Evolutionary conservation across 768 basidiomycete genomes (phyloP), one percentile per base, ranked within the genome.

Genomic region (Cystobasidium tubakii): DNA sequence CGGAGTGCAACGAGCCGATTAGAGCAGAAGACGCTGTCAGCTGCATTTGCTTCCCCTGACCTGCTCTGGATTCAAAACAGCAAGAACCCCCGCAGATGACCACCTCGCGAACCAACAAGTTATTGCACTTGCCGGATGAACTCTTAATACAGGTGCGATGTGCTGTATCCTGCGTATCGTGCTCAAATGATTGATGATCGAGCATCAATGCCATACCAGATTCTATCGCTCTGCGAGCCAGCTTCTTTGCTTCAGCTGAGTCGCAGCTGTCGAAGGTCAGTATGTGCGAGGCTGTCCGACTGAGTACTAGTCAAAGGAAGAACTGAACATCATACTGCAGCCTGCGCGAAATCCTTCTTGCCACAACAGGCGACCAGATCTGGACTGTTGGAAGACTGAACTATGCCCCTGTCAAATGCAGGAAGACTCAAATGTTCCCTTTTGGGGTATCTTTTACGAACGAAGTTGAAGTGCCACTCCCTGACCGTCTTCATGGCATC

Each of bases 341-440:
- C 21, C n/a, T 50, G 7, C 46, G 46, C 46, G 46, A 50, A 3
- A 50, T 50, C n/a, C 46, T 50, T 50, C 46, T 50, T n/a, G 46
- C 46, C 46, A 50, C 46, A 50, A 17, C 46, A 3, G 46, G 46
- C 46, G 10, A 21, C 9, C 46, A 65, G 6, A 43, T 65, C 7
- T 65, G 63, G 63, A 27, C 33, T 27, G 23, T n/a, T 17, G 29
- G 33, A 33, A 33, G 63, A 65, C 42, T 44, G n/a, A 27, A 12
- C 9, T 34, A 39, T 27, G 33, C 66, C 3, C 66, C 66, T 25
- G 53, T 67, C 31, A 43, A 50, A 13, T 46, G 29, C 46, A 29
- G 27, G 31, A 25, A 39, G 25, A 67, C 66, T 67, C 66, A 67
- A 50, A 67, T 67, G 66, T 50, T 67, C 27, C 66, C 66, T 31